Evolutionary conservation across 1,284 basidiomycete species (phyloP).

Genomic region (Gymnopus androsaceus): DNA sequence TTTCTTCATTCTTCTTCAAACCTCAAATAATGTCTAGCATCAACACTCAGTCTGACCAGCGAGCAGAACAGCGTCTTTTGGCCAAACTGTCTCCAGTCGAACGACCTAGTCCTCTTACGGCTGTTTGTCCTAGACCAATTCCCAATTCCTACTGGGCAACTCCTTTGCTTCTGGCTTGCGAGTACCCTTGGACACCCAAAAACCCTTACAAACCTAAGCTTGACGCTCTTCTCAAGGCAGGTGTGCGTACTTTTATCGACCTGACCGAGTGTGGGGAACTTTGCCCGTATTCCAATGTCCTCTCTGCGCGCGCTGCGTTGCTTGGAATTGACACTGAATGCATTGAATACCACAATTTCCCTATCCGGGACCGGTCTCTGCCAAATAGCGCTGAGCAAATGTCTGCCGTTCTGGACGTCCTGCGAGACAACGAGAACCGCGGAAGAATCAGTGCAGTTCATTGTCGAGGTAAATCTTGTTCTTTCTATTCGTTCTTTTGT

Average conservation of each 20-base stretch:
- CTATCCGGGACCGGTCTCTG: constrained; percentile 68
- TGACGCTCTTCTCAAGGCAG: constrained; percentile 65
- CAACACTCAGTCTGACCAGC: constrained; percentile 2
- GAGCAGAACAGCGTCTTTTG: constrained; percentile 15
- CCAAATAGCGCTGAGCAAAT: constrained; percentile 59
- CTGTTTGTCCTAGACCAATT: constrained; percentile 53
- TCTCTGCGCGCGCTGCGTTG: constrained; percentile 50
- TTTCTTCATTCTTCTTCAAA: neutral
- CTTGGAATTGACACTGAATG: constrained; percentile 53
- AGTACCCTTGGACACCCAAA: constrained; percentile 73
- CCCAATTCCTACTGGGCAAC: constrained; percentile 84
- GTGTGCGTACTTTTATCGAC: constrained; percentile 78
- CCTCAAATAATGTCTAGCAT: neutral
- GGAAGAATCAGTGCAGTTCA: constrained; percentile 67
- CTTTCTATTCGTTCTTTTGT: too few relatives aligned
- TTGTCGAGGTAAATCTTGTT: constrained; percentile 56
- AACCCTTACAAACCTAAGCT: constrained; percentile 59
- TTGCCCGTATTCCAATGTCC: constrained; percentile 59
- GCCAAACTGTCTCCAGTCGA: constrained; percentile 22
- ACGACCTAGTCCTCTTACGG: constrained; percentile 26
- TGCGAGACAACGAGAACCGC: constrained; percentile 56
- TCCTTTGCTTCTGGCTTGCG: constrained; percentile 67
- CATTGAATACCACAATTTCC: constrained; percentile 74
- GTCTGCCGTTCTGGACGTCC: constrained; percentile 54
- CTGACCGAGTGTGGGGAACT: constrained; percentile 75